Base-by-base conservation (phyloP, 768 basidiomycete species). In the Dacryopinax primogenitus region DNA sequence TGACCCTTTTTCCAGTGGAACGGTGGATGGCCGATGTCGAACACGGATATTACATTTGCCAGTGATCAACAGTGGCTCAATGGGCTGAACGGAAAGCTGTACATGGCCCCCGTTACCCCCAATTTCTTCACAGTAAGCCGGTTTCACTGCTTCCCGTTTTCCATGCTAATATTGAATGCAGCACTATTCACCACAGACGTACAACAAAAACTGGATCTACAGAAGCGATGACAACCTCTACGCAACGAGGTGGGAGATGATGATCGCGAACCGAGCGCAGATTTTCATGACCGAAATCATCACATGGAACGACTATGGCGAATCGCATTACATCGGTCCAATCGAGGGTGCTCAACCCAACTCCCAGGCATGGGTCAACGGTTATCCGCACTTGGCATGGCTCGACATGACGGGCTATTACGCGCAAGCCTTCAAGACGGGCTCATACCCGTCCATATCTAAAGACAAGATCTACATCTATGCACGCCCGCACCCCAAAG, bases 1-100 rank as follows among this genome's bases (percentile, higher is more conserved):
- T 72, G 47, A 47, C 30, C 16, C 58, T 16, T 47, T 12, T 11
- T 47, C 13, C 12, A 86, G 83, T 92, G 86, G 86, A 88, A 92
- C 72, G 81, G 81, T 32, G 90, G 79, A 36, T 92, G 90, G 90
- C 88, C 90, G 1, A 79, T 80, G 64, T 76, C 73, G 3, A 65
- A 64, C n/a, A 15, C 33, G 7, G 64, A 68, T 66, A 70, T 67
- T 73, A 86, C 73, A 73, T 87, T 69, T 15, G 68, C 67, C 0
- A 63, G 66, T 28, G 74, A 75, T 62, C 62, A 33, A 3, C 33
- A 18, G 12, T 73, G 72, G 67, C 67, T 75, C 64, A 41, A 23
- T 28, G 70, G 64, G 2, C 70, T 75, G 44, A 70, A 71, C 18
- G 62, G 64, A n/a, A 73, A 74, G 66, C 64, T 65, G 11, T 76